phyloP scores from a whole-genome alignment of 805 yeast genomes.

The Candida quercuum region DNA sequence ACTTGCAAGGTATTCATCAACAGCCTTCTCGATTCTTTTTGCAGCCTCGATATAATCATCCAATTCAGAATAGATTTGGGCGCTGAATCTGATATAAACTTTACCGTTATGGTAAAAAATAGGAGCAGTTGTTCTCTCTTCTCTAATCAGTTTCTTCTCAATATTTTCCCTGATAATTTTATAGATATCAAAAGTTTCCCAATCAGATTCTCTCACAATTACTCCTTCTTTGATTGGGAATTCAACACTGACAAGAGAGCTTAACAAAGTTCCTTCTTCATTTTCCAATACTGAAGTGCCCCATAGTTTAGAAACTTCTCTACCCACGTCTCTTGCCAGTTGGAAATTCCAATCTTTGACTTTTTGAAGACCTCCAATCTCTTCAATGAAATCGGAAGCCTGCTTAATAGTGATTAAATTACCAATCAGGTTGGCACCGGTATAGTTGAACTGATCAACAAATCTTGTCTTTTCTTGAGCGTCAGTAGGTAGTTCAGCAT shows the following conservation, averaged over 20 bases:
- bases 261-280: conserved; percentile 28
- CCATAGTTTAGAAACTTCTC: conserved; percentile 33
- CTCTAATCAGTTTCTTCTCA: conserved; percentile 19
- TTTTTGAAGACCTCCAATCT: conserved; percentile 49
- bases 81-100: conserved; percentile 47
- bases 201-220: conserved; percentile 11
- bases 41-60: conserved; percentile 48
- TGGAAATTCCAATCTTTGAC: conserved; percentile 42
- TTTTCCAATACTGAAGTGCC: conserved; percentile 34
- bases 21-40: conserved; percentile 29
- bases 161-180: conserved; percentile 15
- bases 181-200: conserved; percentile 14
- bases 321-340: conserved; percentile 41
- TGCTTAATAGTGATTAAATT: conserved; percentile 35
- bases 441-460: conserved; percentile 41
- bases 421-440: conserved; percentile 47
- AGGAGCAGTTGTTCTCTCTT: conserved; percentile 45
- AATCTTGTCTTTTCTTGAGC: conserved; percentile 4
- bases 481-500: conserved; percentile 22
- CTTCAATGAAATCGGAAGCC: conserved; percentile 49
- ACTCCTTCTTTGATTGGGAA: conserved; percentile 28
- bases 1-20: conserved; percentile 21
- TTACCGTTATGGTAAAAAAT: conserved; percentile 34
- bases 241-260: conserved; percentile 40
- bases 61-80: conserved; percentile 54